Conservation (phyloP, 352 stramenopile genomes). For the Globisporangium polare region DNA sequence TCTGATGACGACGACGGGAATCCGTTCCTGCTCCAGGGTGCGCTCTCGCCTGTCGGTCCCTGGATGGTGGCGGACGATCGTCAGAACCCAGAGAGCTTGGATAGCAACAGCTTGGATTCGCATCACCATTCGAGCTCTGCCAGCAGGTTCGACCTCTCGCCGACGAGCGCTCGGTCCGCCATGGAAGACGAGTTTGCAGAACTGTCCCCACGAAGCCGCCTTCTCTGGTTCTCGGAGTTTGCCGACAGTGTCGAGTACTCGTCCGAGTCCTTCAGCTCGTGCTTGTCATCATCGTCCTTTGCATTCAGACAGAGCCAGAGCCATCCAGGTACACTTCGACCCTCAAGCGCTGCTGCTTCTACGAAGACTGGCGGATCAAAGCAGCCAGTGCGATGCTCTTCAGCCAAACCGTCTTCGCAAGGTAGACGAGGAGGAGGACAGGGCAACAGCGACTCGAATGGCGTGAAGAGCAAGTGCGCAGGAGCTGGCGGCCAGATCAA, state of each 20-base stretch:
- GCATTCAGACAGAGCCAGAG: constrained; percentile 1
- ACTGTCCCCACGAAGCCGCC: constrained; percentile 52
- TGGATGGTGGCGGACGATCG: constrained; percentile 26
- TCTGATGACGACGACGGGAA: constrained; percentile 9
- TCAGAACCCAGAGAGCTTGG: not conserved
- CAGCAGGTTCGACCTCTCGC: not conserved
- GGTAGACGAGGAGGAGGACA: not conserved
- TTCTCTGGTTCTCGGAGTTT: constrained; percentile 62
- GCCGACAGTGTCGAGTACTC: constrained; percentile 18
- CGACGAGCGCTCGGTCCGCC: not conserved
- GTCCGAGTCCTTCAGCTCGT: not conserved
- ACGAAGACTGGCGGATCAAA: not conserved
- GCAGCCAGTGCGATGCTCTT: constrained; percentile 21
- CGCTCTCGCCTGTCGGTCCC: constrained; percentile 43
- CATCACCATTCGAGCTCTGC: not conserved
- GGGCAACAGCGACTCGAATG: not conserved
- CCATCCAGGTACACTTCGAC: constrained; percentile 5
- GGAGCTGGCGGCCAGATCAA: not conserved
- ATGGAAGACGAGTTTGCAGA: constrained; percentile 19
- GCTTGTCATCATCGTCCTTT: not conserved
- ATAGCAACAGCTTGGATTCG: constrained; percentile 5
- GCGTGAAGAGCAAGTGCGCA: not conserved
- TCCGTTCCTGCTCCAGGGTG: constrained; percentile 11
- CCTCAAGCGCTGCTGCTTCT: not conserved
- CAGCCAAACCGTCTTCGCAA: constrained; percentile 13